phyloP scores from a whole-genome alignment of 2,329 filamentous ascomycete species.

The Alternaria sp. region DNA sequence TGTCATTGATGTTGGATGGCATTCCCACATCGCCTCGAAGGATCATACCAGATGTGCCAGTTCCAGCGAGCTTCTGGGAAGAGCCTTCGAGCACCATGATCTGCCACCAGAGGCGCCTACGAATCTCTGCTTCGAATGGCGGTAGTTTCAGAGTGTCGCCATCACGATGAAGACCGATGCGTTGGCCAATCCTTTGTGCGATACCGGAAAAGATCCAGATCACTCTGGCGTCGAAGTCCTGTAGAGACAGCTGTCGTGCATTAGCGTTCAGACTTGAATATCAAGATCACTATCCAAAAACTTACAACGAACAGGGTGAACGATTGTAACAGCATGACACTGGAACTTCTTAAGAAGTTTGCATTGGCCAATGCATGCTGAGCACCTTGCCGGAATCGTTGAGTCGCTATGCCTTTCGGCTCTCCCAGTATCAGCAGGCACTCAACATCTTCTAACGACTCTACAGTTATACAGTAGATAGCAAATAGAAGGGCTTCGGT shows the following conservation, averaged over 20 bases:
- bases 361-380: slow-evolving; percentile 73
- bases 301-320: slow-evolving; percentile 64
- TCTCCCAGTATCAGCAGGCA: slow-evolving; percentile 63
- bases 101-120: slow-evolving; percentile 65
- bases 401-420: slow-evolving; percentile 60
- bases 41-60: slow-evolving; percentile 55
- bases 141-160: slow-evolving; percentile 59
- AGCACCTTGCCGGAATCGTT: slow-evolving; percentile 64
- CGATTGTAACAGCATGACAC: slow-evolving; percentile 72
- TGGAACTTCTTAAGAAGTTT: slow-evolving; percentile 71
- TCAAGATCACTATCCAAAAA: slow-evolving; percentile 55
- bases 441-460: slow-evolving; percentile 66
- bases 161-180: slow-evolving; percentile 70
- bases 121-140: slow-evolving; percentile 67
- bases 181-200: slow-evolving; percentile 66
- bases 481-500: slow-evolving; percentile 61
- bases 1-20: slow-evolving; percentile 65
- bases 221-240: slow-evolving; percentile 60
- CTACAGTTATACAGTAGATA: slow-evolving; percentile 40
- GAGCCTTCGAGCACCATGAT: slow-evolving; percentile 68
- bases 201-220: slow-evolving; percentile 72
- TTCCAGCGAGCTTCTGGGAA: slow-evolving; percentile 63
- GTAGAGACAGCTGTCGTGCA: slow-evolving; percentile 51
- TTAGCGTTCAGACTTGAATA: background rate
- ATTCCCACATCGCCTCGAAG: slow-evolving; percentile 57